phyloP scores from a whole-genome alignment of 2,329 filamentous ascomycete species.

The Thyridium curvatum region DNA sequence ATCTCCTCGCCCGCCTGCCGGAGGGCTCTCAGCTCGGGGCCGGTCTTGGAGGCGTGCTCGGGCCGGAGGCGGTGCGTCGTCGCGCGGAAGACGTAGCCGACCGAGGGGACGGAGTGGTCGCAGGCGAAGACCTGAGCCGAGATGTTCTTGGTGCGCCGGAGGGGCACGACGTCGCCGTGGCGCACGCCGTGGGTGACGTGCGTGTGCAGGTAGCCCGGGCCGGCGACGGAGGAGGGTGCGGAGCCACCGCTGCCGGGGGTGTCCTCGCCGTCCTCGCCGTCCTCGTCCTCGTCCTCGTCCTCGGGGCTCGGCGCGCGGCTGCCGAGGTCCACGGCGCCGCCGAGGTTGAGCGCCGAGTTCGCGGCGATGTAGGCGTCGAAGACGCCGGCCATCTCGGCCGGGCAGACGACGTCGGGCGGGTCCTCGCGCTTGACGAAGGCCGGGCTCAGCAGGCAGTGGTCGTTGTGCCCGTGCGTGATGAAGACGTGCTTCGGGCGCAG shows the following conservation, averaged over 20 bases:
- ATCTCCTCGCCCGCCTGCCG: slow-evolving; percentile 29
- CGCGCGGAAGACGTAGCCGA: slow-evolving; percentile 38
- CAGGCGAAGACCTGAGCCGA: slow-evolving; percentile 35
- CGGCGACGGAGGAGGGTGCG: background rate
- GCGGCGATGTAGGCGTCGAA: slow-evolving; percentile 33
- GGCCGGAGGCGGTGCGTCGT: slow-evolving; percentile 30
- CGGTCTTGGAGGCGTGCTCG: slow-evolving; percentile 26
- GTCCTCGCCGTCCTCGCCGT: slow-evolving; percentile 4
- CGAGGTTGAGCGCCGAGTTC: slow-evolving; percentile 33
- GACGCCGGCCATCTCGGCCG: slow-evolving; percentile 27
- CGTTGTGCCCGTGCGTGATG: slow-evolving; percentile 41
- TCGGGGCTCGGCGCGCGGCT: slow-evolving; percentile 12
- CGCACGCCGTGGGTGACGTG: slow-evolving; percentile 31
- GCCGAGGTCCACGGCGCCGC: slow-evolving; percentile 24
- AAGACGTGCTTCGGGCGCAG: slow-evolving; percentile 41
- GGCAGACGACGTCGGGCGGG: slow-evolving; percentile 39
- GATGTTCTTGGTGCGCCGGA: slow-evolving; percentile 27
- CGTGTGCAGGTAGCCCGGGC: slow-evolving; percentile 23
- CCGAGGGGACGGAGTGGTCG: slow-evolving; percentile 39
- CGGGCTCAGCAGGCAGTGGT: slow-evolving; percentile 36
- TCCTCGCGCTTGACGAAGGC: slow-evolving; percentile 36
- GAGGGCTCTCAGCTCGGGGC: slow-evolving; percentile 28
- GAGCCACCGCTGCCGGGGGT: slow-evolving; percentile 4
- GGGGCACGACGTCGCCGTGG: slow-evolving; percentile 26
- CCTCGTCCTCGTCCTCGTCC: slow-evolving; percentile 10